These are phyloP conservation scores for Ganoderma lingzhi DNA, from an alignment of 1,284 basidiomycete species.

Conservation along the genomic window DNA sequence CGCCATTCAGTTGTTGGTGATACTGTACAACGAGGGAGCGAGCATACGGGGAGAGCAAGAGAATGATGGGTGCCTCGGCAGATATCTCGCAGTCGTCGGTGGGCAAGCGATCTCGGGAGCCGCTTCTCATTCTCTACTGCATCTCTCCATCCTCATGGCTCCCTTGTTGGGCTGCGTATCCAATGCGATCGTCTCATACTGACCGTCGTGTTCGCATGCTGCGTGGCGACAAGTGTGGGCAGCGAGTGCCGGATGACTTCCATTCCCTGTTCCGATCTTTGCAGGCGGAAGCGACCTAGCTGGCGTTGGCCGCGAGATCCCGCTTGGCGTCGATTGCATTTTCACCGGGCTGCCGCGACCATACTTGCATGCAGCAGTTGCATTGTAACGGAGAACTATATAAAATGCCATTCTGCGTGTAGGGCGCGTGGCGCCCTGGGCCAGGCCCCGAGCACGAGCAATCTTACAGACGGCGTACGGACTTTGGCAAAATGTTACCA, in stretches of 20 bases:
- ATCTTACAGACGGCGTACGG: too few species aligned
- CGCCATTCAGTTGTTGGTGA: background rate
- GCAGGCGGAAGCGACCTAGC: background rate
- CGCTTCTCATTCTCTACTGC: background rate
- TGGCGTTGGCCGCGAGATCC: background rate
- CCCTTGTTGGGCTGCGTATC: background rate
- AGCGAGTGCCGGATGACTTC: background rate
- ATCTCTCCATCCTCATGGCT: background rate
- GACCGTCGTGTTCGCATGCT: background rate
- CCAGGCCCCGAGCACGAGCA: too few species aligned
- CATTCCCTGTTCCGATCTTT: conserved; percentile 1
- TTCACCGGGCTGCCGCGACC: too few species aligned
- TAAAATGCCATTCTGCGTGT: too few species aligned
- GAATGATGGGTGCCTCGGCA: background rate
- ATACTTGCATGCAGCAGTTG: too few species aligned
- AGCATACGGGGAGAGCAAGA: background rate
- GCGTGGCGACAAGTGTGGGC: background rate
- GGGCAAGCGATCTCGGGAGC: background rate
- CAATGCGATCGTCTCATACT: background rate
- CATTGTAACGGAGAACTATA: too few species aligned
- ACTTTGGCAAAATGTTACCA: too few species aligned
- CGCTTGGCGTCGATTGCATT: too few species aligned
- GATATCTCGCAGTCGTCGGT: background rate
- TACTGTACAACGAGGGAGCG: background rate
- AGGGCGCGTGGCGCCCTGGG: too few species aligned